Evolutionary conservation across 2,329 filamentous ascomycete genomes (phyloP).

Genomic region (Aureobasidium sp.): DNA sequence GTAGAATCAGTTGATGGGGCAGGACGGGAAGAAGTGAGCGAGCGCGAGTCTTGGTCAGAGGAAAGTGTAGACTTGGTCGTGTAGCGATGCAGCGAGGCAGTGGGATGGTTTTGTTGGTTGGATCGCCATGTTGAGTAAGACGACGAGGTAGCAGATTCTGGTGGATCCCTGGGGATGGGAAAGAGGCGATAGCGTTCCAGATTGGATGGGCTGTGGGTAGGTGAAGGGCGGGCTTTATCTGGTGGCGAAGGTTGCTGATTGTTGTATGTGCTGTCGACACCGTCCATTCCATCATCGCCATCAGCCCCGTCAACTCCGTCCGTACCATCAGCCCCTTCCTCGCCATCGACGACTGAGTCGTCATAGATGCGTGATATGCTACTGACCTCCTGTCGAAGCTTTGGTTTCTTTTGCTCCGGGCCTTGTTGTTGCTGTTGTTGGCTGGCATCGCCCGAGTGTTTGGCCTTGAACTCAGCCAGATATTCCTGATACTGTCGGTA

Average conservation of each 20-base stretch:
- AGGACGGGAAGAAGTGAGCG: neutral
- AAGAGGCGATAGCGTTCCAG: neutral
- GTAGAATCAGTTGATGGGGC: no score
- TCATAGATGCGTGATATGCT: neutral
- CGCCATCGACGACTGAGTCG: neutral
- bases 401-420: neutral
- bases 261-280: neutral
- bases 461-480: slow-evolving; percentile 67
- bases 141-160: neutral
- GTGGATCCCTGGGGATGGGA: neutral
- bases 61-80: neutral
- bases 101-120: neutral
- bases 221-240: neutral
- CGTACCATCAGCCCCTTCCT: neutral
- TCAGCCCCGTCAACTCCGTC: neutral
- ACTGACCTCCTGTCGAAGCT: neutral
- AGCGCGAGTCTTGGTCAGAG: neutral
- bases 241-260: neutral
- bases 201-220: neutral
- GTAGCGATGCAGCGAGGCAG: neutral
- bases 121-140: neutral
- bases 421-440: neutral
- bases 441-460: slow-evolving; percentile 38
- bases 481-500: slow-evolving; percentile 64
- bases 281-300: neutral